phyloP scores from a whole-genome alignment of 2,329 filamentous ascomycete genomes.

The Elsinoe australis region DNA sequence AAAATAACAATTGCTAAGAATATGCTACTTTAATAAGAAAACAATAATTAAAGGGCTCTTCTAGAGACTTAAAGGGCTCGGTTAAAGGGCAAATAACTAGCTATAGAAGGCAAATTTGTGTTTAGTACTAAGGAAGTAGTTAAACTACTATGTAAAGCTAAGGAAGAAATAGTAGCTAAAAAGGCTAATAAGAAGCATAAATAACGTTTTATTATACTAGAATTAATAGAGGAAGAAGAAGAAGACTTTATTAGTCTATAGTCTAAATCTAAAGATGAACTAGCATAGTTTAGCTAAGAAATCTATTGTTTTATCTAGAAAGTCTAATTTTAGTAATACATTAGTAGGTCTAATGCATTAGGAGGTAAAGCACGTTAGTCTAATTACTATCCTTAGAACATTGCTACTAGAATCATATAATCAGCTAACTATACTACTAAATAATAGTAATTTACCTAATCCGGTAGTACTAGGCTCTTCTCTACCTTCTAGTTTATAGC shows the following conservation, averaged over 20 bases:
- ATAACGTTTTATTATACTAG: background rate
- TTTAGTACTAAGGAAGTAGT: background rate
- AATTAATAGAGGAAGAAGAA: background rate
- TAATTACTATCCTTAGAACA: background rate
- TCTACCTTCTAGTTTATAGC: too few species aligned
- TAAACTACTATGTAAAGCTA: background rate
- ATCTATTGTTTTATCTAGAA: background rate
- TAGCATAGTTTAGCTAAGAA: background rate
- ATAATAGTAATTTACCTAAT: too few species aligned
- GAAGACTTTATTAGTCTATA: background rate
- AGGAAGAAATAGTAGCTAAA: background rate
- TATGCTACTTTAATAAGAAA: background rate
- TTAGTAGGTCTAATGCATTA: background rate
- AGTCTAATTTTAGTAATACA: background rate
- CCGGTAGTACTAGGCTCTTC: too few species aligned
- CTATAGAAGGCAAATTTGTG: background rate
- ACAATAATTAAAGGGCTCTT: background rate
- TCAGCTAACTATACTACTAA: too few species aligned
- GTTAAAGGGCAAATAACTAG: background rate
- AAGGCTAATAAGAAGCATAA: background rate
- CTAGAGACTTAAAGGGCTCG: background rate
- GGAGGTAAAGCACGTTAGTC: background rate
- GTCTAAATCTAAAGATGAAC: background rate
- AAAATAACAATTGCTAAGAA: background rate
- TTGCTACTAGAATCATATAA: too few species aligned